A percentile compares a stretch with the other conserved stretches of the same genome.
Conservation (phyloP, 805 yeast genomes). For the Lipomyces orientalis region DNA sequence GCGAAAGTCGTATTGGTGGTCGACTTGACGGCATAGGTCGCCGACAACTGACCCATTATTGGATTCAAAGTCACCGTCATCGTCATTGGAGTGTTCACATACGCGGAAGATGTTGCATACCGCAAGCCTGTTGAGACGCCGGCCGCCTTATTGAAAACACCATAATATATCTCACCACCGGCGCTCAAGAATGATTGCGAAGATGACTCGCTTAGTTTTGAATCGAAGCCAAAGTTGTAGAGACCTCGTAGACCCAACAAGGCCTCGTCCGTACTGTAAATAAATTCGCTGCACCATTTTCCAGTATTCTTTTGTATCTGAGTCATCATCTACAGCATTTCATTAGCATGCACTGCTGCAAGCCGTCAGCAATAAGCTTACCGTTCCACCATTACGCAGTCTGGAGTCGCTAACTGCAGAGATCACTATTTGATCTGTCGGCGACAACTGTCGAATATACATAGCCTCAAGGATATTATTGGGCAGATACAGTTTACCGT, state of each 20-base stretch:
- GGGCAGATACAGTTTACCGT: slow-evolving; percentile 89
- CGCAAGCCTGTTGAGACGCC: slow-evolving; percentile 85
- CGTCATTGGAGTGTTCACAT: slow-evolving; percentile 87
- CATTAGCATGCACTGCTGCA: slow-evolving; percentile 43
- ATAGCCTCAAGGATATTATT: slow-evolving; percentile 86
- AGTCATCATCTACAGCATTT: slow-evolving; percentile 59
- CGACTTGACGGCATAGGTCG: slow-evolving; percentile 85
- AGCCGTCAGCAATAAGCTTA: slow-evolving; percentile 16
- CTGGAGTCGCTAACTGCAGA: slow-evolving; percentile 76
- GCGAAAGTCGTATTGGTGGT: slow-evolving; percentile 75
- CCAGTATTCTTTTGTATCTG: slow-evolving; percentile 72
- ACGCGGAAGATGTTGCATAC: slow-evolving; percentile 82
- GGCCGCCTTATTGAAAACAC: slow-evolving; percentile 81
- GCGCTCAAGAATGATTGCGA: slow-evolving; percentile 62
- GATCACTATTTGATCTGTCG: slow-evolving; percentile 66
- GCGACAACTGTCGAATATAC: slow-evolving; percentile 67
- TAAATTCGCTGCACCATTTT: slow-evolving; percentile 68
- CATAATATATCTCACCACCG: slow-evolving; percentile 91
- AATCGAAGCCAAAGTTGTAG: slow-evolving; percentile 61
- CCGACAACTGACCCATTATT: slow-evolving; percentile 82
- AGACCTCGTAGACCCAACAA: slow-evolving; percentile 80
- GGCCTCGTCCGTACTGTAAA: slow-evolving; percentile 83
- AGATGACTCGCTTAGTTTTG: slow-evolving; percentile 18
- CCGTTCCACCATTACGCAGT: slow-evolving; percentile 57
- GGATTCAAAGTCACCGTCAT: slow-evolving; percentile 89